phyloP scores from a whole-genome alignment of 495 filamentous ascomycete species.

The Evansstolkia leycettana region DNA sequence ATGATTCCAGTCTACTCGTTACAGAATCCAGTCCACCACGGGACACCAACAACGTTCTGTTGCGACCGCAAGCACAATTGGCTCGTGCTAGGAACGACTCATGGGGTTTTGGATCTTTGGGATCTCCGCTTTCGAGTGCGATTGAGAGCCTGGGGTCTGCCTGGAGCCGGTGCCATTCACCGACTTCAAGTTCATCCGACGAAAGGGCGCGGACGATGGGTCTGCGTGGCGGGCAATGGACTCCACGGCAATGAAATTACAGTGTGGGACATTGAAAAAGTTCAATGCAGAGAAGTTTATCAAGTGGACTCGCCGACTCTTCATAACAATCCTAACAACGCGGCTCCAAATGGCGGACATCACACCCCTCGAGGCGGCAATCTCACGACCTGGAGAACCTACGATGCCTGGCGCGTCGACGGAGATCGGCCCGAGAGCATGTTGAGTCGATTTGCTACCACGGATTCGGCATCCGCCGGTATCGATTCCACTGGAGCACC shows the following conservation, averaged over 20 bases:
- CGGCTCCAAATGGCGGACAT: slow-evolving; percentile 8
- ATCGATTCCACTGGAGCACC: slow-evolving; percentile 39
- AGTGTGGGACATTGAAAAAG: slow-evolving; percentile 91
- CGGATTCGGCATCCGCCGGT: slow-evolving; percentile 17
- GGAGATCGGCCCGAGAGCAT: slow-evolving; percentile 82
- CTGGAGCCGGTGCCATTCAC: slow-evolving; percentile 71
- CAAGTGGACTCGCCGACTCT: slow-evolving; percentile 33
- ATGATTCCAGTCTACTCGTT: slow-evolving; percentile 75
- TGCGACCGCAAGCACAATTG: slow-evolving; percentile 74
- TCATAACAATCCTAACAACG: slow-evolving; percentile 3
- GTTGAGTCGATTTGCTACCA: slow-evolving; percentile 74
- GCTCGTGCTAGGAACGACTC: slow-evolving; percentile 83
- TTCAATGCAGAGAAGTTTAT: slow-evolving; percentile 80
- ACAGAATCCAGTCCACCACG: slow-evolving; percentile 86
- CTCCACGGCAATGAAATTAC: slow-evolving; percentile 76
- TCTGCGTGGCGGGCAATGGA: slow-evolving; percentile 83
- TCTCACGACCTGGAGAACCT: slow-evolving; percentile 48
- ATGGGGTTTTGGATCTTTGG: slow-evolving; percentile 90
- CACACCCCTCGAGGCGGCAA: slow-evolving; percentile 20
- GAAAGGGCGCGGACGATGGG: slow-evolving; percentile 63
- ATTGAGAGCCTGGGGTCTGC: slow-evolving; percentile 79
- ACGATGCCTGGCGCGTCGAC: slow-evolving; percentile 82
- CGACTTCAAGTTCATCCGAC: slow-evolving; percentile 65
- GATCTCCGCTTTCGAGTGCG: slow-evolving; percentile 86
- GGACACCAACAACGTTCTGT: slow-evolving; percentile 86